These are phyloP conservation scores for Aureobasidium melanogenum DNA, from an alignment of 2,329 filamentous ascomycete species.

Conservation along the genomic window DNA sequence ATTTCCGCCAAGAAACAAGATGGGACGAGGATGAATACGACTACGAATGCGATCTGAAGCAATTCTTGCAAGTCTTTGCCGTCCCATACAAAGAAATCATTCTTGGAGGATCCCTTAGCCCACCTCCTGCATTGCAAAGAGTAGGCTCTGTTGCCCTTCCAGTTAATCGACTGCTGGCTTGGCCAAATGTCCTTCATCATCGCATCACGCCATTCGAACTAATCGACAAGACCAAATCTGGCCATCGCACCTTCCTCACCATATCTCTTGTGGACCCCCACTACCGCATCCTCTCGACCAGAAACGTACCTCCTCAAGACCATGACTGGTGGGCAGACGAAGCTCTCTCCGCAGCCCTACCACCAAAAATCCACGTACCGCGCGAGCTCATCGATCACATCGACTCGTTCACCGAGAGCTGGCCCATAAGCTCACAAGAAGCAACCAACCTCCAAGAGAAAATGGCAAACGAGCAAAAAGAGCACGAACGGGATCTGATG, in stretches of 20 bases:
- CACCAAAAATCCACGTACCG: neutral
- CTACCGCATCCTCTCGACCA: conserved; percentile 39
- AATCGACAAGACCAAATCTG: conserved; percentile 39
- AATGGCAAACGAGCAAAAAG: conserved; percentile 2
- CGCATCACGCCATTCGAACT: conserved; percentile 42
- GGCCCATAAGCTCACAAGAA: conserved; percentile 1
- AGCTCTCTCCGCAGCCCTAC: neutral
- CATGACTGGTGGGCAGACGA: conserved; percentile 31
- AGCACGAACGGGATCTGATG: neutral
- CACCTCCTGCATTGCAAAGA: conserved; percentile 26
- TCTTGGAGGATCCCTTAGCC: neutral
- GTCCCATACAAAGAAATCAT: neutral
- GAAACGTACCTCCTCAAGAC: conserved; percentile 41
- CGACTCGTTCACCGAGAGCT: neutral
- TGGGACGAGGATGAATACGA: conserved; percentile 16
- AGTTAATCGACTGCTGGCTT: conserved; percentile 42
- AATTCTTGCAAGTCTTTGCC: conserved; percentile 2
- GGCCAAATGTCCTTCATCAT: conserved; percentile 45
- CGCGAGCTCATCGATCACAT: neutral
- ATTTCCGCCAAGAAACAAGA: conserved; percentile 35
- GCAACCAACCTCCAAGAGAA: neutral
- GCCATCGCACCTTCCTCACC: conserved; percentile 46
- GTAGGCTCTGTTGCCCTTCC: conserved; percentile 40
- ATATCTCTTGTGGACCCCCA: conserved; percentile 50
- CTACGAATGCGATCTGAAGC: conserved; percentile 19